Base-by-base conservation (phyloP, 2,329 filamentous ascomycete genomes). In the Aspergillus niger region DNA sequence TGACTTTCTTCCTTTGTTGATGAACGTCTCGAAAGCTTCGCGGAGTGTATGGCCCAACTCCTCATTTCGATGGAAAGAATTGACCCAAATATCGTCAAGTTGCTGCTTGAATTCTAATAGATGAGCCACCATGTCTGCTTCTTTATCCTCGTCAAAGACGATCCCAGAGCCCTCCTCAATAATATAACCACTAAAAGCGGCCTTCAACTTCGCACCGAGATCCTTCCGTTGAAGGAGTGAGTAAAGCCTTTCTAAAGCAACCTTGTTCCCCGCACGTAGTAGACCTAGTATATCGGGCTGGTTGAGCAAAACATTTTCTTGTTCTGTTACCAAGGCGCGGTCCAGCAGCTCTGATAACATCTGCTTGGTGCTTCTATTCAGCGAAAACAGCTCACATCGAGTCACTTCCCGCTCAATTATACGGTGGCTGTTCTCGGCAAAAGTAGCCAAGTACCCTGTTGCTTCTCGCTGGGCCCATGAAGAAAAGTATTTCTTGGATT, bases 1-100 rank as follows among this genome's bases (percentile, higher is more conserved):
- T 1, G 86, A 87, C 71, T 89, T 90, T 72, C 89, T 89, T 3
- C 83, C 85, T 74, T 95, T 91, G 75, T 99, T 99, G 83, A 99
- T 97, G 69, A 98, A 97, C 0, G 82, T 84, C 56, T 91, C 89
- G 72, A 99, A 98, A 0, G 91, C 85, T 69, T 97, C 92, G 58
- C 95, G 86, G 66, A 99, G 82, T 10, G 85, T 86, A 74, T 93
- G 90, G 0, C 88, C 85, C 52, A 98, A 87, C 22, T 86, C 84
- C n/a, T 92, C 86, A 66, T 97, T 86, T 56, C 86, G 87, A 50
- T 85, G 82, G 70, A 99, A 97, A 0, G 92, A 88, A 52, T 89
- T 85, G 43, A 87, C 85, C 72, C 92, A 89, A 67, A 94, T 87
- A 43, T 87, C 78, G 71, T 97, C 92, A 8, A 97, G 80, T 32